A percentile compares a stretch with the other conserved stretches of the same genome.
phyloP scores from a whole-genome alignment of 129 eudicot genomes.

The Centaurea solstitialis region DNA sequence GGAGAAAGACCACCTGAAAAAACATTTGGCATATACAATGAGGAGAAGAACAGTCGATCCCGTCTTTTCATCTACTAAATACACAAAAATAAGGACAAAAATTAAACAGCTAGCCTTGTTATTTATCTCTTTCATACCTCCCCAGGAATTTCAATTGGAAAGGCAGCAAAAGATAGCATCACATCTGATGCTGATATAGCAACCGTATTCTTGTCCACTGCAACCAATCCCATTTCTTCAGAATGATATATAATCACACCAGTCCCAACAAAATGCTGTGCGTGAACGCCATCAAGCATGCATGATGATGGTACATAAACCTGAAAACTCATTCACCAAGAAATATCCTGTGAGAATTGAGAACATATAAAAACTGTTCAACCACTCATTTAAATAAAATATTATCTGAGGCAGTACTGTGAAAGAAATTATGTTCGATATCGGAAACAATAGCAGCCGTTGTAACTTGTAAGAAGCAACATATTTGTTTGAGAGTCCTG shows the following conservation, averaged over 20 bases:
- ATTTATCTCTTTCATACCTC: constrained; percentile 54
- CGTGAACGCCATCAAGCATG: constrained; percentile 93
- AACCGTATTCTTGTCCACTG: constrained; percentile 90
- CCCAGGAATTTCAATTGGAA: constrained; percentile 89
- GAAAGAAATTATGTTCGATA: neutral
- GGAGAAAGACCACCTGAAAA: constrained; percentile 88
- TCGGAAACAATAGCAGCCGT: neutral
- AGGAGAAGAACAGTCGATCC: neutral
- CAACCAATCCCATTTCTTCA: constrained; percentile 79
- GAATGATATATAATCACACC: constrained; percentile 94
- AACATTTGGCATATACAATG: constrained; percentile 3
- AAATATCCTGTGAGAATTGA: constrained; percentile 14
- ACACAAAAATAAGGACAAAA: neutral
- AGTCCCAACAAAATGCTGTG: constrained; percentile 90
- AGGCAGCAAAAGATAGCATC: constrained; percentile 98
- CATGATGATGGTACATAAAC: constrained; percentile 95
- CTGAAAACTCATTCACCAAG: constrained; percentile 38
- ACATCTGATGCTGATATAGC: constrained; percentile 89
- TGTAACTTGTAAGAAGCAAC: neutral
- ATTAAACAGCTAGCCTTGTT: neutral
- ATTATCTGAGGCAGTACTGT: neutral
- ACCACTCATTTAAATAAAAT: neutral
- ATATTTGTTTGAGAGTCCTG: neutral
- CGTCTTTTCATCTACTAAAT: neutral
- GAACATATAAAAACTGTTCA: constrained; percentile 3